Conservation (phyloP, 306 rosid species). For the Fragaria ananassa region DNA sequence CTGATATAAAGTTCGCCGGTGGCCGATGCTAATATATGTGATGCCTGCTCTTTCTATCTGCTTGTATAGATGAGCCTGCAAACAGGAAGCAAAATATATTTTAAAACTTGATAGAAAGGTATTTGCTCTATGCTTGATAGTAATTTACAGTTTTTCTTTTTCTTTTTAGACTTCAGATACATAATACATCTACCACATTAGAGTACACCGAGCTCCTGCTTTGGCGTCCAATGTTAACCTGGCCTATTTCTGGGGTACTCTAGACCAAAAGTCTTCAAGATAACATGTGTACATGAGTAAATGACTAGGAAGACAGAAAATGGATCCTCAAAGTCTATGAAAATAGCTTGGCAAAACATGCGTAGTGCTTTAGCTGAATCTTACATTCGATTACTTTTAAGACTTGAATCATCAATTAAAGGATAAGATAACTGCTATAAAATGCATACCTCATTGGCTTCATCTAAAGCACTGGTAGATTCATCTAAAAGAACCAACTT, state of each 20-base stretch:
- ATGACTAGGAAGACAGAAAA: not conserved
- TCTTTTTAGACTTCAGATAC: not conserved
- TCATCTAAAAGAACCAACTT: conserved; percentile 81
- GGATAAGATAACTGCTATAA: conserved; percentile 11
- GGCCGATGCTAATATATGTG: conserved; percentile 84
- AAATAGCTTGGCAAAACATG: not conserved
- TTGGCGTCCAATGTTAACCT: not conserved
- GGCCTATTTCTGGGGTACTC: not conserved
- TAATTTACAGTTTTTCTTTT: not conserved
- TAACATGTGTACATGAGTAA: not conserved
- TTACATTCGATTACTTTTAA: not conserved
- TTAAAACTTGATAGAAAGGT: not conserved
- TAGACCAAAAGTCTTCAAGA: not conserved
- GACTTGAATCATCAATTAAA: conserved; percentile 3
- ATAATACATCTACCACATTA: not conserved
- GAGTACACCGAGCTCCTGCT: not conserved
- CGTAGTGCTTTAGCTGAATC: not conserved
- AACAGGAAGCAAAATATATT: conserved; percentile 12
- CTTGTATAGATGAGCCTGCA: conserved; percentile 72
- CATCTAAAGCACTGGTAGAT: conserved; percentile 93
- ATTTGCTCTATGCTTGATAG: not conserved
- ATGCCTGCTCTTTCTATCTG: conserved; percentile 66
- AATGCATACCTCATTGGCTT: conserved; percentile 78
- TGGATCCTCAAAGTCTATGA: conserved; percentile 1
- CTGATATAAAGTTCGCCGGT: conserved; percentile 55